Percentiles rank a stretch among this genome's conserved stretches.
Conservation (phyloP, 495 filamentous ascomycete species). For the Talaromyces trachyspermus region DNA sequence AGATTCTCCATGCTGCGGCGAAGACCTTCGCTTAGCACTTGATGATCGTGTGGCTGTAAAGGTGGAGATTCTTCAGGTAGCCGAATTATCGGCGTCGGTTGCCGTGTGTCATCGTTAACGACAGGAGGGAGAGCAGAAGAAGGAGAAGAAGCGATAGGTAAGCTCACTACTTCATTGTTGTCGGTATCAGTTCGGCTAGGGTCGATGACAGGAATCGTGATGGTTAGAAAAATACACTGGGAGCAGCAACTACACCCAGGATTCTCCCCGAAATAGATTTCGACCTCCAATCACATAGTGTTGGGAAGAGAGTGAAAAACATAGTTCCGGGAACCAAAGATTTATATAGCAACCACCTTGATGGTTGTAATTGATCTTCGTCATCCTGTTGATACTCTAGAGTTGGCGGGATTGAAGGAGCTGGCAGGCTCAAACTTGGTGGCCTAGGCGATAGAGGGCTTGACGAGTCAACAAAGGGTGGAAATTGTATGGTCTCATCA, state of each 20-base stretch:
- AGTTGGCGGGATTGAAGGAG: slow-evolving; percentile 44
- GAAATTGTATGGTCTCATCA: slow-evolving; percentile 35
- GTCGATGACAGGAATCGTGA: slow-evolving; percentile 90
- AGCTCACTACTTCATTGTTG: slow-evolving; percentile 23
- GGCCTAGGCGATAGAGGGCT: slow-evolving; percentile 37
- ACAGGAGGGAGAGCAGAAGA: slow-evolving; percentile 13
- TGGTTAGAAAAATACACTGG: slow-evolving; percentile 86
- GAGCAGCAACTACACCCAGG: slow-evolving; percentile 71
- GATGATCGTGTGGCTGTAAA: slow-evolving; percentile 15
- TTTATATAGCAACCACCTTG: slow-evolving; percentile 68
- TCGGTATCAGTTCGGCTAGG: slow-evolving; percentile 43
- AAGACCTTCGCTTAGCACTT: background rate
- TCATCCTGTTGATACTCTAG: slow-evolving; percentile 12
- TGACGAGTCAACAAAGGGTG: slow-evolving; percentile 42
- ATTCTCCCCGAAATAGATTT: slow-evolving; percentile 72
- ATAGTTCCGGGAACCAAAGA: slow-evolving; percentile 63
- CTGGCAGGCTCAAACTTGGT: slow-evolving; percentile 46
- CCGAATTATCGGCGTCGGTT: slow-evolving; percentile 22
- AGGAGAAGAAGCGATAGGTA: background rate
- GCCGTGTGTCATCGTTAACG: slow-evolving; percentile 16
- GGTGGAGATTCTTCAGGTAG: slow-evolving; percentile 41
- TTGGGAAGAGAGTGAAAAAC: slow-evolving; percentile 76
- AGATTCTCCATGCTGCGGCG: background rate
- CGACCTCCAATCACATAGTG: slow-evolving; percentile 66
- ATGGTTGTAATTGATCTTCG: slow-evolving; percentile 9